phyloP scores from a whole-genome alignment of 2,329 filamentous ascomycete genomes.

The Exophiala dermatitidis region DNA sequence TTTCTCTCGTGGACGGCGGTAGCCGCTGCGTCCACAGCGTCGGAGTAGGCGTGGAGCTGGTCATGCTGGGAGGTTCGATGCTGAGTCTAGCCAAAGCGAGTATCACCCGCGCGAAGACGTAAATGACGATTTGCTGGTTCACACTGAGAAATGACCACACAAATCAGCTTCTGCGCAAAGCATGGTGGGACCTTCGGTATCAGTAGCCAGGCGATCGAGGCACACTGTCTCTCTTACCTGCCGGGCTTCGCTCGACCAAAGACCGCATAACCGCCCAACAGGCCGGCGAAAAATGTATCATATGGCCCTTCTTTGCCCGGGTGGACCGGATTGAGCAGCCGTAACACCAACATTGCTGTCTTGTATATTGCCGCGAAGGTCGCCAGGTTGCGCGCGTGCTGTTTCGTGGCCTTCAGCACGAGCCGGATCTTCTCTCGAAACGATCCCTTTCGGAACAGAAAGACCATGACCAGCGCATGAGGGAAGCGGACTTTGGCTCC shows the following conservation, averaged over 20 bases:
- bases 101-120: slow-evolving; percentile 87
- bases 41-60: slow-evolving; percentile 22
- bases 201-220: no score
- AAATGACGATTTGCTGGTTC: slow-evolving; percentile 73
- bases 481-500: slow-evolving; percentile 97
- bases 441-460: slow-evolving; percentile 89
- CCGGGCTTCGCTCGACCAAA: slow-evolving; percentile 76
- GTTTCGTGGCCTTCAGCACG: slow-evolving; percentile 77
- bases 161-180: slow-evolving; percentile 16
- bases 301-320: slow-evolving; percentile 58
- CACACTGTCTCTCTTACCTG: slow-evolving; percentile 10
- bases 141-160: slow-evolving; percentile 8
- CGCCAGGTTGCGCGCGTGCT: slow-evolving; percentile 85
- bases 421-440: slow-evolving; percentile 72
- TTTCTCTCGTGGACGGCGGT: slow-evolving; percentile 28
- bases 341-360: slow-evolving; percentile 65
- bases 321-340: slow-evolving; percentile 44
- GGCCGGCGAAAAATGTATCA: slow-evolving; percentile 78
- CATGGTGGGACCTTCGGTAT: no score
- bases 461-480: slow-evolving; percentile 96
- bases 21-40: slow-evolving; percentile 29
- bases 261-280: slow-evolving; percentile 85
- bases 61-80: slow-evolving; percentile 53
- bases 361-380: slow-evolving; percentile 92
- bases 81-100: slow-evolving; percentile 77